Percentiles rank a stretch among this genome's conserved stretches.
phyloP scores from a whole-genome alignment of 768 basidiomycete genomes.

The Pleurotus djamor region DNA sequence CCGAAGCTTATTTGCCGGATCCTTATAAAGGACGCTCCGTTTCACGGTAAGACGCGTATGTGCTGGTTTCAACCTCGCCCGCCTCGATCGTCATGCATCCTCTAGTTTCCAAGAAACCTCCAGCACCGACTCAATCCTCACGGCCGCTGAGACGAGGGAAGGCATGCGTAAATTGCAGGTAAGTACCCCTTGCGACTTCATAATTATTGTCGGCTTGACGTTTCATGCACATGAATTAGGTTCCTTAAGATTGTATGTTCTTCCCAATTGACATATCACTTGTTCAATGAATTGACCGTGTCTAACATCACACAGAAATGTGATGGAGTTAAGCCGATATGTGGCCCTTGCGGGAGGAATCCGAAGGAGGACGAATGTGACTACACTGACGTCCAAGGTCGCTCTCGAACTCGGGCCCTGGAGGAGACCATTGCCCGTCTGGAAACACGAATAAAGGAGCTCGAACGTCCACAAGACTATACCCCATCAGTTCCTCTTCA shows the following conservation, averaged over 20 bases:
- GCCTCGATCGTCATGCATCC: slow-evolving; percentile 4
- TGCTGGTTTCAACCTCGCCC: neutral
- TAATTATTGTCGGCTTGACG: slow-evolving; percentile 6
- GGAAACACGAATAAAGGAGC: slow-evolving; percentile 53
- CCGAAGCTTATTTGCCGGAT: neutral
- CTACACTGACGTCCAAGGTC: slow-evolving; percentile 62
- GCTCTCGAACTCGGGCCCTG: slow-evolving; percentile 56
- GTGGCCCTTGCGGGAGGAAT: slow-evolving; percentile 58
- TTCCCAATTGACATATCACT: slow-evolving; percentile 1
- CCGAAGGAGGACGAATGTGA: slow-evolving; percentile 70
- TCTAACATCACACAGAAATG: slow-evolving; percentile 45
- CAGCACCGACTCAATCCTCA: neutral
- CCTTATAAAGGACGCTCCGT: slow-evolving; percentile 7
- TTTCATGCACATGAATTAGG: slow-evolving; percentile 20
- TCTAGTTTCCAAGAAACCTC: slow-evolving; percentile 5
- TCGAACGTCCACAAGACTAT: slow-evolving; percentile 50
- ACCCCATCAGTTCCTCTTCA: slow-evolving; percentile 48
- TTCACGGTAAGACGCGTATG: slow-evolving; percentile 2
- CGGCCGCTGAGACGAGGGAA: slow-evolving; percentile 47
- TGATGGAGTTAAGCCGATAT: slow-evolving; percentile 62
- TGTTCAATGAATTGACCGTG: neutral
- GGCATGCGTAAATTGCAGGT: slow-evolving; percentile 56
- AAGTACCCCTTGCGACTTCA: neutral
- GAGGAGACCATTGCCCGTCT: slow-evolving; percentile 59
- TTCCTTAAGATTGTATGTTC: slow-evolving; percentile 48